These are phyloP conservation scores for Musa troglodytarum DNA, from an alignment of 176 grass and related monocot genomes.

Conservation along the genomic window DNA sequence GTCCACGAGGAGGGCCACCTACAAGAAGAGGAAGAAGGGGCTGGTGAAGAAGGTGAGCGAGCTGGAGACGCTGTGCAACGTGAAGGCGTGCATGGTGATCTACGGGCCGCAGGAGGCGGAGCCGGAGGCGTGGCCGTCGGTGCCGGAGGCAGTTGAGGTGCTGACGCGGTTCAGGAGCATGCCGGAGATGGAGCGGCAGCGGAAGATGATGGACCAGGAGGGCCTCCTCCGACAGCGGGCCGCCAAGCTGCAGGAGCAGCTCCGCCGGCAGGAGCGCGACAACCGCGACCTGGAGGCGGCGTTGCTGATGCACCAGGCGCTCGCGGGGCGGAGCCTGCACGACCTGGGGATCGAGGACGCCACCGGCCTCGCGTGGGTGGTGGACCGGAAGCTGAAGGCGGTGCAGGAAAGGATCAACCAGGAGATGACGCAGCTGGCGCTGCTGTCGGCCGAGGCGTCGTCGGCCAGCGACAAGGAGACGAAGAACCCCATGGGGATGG, in stretches of 20 bases:
- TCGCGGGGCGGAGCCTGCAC: not conserved
- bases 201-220: conserved; percentile 39
- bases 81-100: not conserved
- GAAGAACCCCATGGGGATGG: conserved; percentile 5
- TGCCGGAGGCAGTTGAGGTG: not conserved
- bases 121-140: conserved; percentile 29
- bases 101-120: not conserved
- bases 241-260: conserved; percentile 26
- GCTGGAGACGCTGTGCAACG: conserved; percentile 5
- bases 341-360: conserved; percentile 20
- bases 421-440: not conserved
- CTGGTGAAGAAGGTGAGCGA: conserved; percentile 11
- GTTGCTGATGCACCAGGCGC: conserved; percentile 26
- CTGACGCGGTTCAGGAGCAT: conserved; percentile 24
- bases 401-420: conserved; percentile 13
- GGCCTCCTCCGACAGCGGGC: conserved; percentile 27
- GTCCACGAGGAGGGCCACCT: not conserved
- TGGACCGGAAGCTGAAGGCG: conserved; percentile 11
- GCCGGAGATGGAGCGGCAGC: conserved; percentile 33
- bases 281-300: conserved; percentile 19
- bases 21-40: not conserved
- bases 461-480: not conserved
- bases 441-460: not conserved
- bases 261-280: conserved; percentile 27
- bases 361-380: conserved; percentile 15